These are phyloP conservation scores for Boletellus deceptivus DNA, from an alignment of 1,284 basidiomycete genomes.

Conservation along the genomic window DNA sequence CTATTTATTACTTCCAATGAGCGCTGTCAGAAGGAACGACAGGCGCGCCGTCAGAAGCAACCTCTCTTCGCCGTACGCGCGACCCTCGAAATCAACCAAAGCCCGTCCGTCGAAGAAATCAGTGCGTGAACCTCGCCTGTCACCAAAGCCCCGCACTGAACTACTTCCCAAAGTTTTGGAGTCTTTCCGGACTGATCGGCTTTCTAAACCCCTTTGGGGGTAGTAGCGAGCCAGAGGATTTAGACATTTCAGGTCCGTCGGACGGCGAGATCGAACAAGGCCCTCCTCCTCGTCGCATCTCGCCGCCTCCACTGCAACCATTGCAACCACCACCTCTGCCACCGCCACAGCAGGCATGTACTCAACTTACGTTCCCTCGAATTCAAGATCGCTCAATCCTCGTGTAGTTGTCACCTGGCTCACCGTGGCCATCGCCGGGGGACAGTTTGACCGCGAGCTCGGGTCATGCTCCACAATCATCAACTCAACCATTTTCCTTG, in stretches of 20 bases:
- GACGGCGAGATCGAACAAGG: conserved; percentile 30
- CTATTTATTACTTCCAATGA: conserved; percentile 38
- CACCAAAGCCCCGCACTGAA: neutral
- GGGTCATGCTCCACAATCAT: conserved; percentile 15
- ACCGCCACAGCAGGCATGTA: conserved; percentile 31
- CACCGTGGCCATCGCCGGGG: conserved; percentile 13
- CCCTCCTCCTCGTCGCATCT: conserved; percentile 21
- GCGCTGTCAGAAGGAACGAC: conserved; percentile 47
- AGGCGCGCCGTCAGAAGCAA: conserved; percentile 40
- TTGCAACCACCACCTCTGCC: conserved; percentile 16
- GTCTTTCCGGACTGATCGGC: conserved; percentile 44
- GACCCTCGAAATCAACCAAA: conserved; percentile 24
- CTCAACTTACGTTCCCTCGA: conserved; percentile 16
- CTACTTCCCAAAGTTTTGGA: conserved; percentile 45
- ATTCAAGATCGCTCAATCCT: conserved; percentile 28
- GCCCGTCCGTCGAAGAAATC: conserved; percentile 40
- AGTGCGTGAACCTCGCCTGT: conserved; percentile 29
- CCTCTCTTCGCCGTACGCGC: conserved; percentile 35
- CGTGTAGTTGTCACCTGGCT: conserved; percentile 24
- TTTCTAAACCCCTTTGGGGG: conserved; percentile 47
- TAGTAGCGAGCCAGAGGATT: conserved; percentile 21
- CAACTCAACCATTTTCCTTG: conserved; percentile 19
- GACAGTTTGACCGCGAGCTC: conserved; percentile 13
- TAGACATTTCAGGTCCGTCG: conserved; percentile 18
- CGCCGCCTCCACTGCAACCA: conserved; percentile 21